These are phyloP conservation scores for Cyberlindnera lachancei DNA, from an alignment of 805 yeast species.

Conservation along the genomic window DNA sequence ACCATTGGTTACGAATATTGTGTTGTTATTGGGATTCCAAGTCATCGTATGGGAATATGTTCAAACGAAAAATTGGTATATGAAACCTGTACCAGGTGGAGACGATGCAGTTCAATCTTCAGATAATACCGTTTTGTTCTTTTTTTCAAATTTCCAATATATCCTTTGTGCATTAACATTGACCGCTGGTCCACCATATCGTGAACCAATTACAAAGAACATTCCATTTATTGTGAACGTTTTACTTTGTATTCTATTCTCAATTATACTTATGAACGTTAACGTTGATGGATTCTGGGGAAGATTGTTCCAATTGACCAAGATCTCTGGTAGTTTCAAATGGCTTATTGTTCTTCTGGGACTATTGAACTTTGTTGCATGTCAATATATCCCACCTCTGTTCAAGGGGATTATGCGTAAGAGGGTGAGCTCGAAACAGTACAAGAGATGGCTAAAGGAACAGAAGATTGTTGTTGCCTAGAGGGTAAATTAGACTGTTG, in stretches of 20 bases:
- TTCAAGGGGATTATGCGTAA: slow-evolving; percentile 28
- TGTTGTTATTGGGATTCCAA: slow-evolving; percentile 57
- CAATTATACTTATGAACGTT: slow-evolving; percentile 48
- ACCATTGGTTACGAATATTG: slow-evolving; percentile 77
- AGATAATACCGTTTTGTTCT: slow-evolving; percentile 83
- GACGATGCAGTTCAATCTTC: slow-evolving; percentile 77
- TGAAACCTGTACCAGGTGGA: slow-evolving; percentile 72
- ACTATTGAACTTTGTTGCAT: slow-evolving; percentile 37
- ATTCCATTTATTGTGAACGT: slow-evolving; percentile 65
- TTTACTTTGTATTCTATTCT: slow-evolving; percentile 38
- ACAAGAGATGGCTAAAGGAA: slow-evolving; percentile 26
- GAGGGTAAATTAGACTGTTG: no score
- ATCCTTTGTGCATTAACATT: slow-evolving; percentile 76
- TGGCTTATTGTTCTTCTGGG: slow-evolving; percentile 40
- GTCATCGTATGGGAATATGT: slow-evolving; percentile 55
- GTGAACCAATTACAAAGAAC: slow-evolving; percentile 66
- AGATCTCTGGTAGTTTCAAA: slow-evolving; percentile 44
- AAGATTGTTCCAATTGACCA: slow-evolving; percentile 67
- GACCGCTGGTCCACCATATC: slow-evolving; percentile 89
- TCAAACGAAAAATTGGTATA: slow-evolving; percentile 64
- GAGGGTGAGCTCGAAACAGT: slow-evolving; percentile 29
- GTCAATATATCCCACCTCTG: slow-evolving; percentile 26
- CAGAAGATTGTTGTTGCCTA: slow-evolving; percentile 8
- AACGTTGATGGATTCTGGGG: slow-evolving; percentile 51
- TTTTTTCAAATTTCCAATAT: slow-evolving; percentile 81